These are phyloP conservation scores for Sesbania bispinosa DNA, from an alignment of 306 rosid genomes.

Conservation along the genomic window DNA sequence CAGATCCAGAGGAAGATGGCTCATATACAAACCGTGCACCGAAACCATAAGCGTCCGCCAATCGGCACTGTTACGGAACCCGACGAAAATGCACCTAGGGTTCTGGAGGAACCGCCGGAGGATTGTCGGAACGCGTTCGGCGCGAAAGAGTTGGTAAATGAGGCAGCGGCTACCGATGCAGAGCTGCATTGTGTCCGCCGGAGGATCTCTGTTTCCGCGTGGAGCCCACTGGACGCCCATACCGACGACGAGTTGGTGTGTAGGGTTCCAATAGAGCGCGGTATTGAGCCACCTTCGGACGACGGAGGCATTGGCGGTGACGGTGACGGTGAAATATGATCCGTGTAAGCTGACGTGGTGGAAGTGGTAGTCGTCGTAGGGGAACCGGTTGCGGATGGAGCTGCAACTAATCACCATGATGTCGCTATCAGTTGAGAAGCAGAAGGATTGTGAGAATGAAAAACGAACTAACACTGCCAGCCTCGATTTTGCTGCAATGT, in stretches of 20 bases:
- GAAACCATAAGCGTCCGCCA: neutral
- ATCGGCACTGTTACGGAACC: conserved; percentile 35
- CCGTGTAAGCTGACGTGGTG: neutral
- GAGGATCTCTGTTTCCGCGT: neutral
- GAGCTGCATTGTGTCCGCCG: conserved; percentile 38
- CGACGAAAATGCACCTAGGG: conserved; percentile 26
- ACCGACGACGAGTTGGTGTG: conserved; percentile 42
- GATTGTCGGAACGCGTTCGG: neutral
- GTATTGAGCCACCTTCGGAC: conserved; percentile 19
- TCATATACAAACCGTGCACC: neutral
- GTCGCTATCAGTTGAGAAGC: too few species aligned
- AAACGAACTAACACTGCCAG: too few species aligned
- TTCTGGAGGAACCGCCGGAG: conserved; percentile 29
- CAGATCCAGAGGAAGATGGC: conserved; percentile 19
- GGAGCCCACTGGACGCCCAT: conserved; percentile 61
- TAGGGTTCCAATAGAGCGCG: too few species aligned
- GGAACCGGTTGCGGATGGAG: too few species aligned
- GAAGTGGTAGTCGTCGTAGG: neutral
- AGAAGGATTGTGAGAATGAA: too few species aligned
- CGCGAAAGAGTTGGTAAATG: conserved; percentile 22
- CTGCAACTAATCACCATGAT: too few species aligned
- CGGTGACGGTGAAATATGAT: neutral
- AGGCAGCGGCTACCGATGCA: conserved; percentile 44
- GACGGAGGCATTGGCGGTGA: conserved; percentile 23
- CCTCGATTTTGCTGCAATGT: too few species aligned